Conservation (phyloP, 1,284 basidiomycete genomes). For the Cutaneotrichosporon daszewskae region DNA sequence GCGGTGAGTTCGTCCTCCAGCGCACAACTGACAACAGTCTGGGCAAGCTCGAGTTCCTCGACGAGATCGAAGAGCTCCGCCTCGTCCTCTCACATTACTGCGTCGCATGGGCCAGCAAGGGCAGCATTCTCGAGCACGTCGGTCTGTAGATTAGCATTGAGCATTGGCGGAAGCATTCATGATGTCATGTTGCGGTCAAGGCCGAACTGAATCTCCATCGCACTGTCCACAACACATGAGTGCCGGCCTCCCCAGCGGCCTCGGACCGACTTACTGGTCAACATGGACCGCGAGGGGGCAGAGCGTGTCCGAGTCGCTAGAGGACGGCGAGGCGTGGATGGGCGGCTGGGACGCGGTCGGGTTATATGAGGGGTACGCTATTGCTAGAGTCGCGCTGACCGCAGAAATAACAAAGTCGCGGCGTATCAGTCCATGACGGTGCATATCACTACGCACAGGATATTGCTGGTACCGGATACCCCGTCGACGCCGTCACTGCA, state of each 20-base stretch:
- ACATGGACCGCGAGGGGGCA: neutral
- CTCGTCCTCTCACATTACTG: constrained; percentile 82
- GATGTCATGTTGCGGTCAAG: too few species aligned
- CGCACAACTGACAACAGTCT: constrained; percentile 53
- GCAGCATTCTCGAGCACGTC: constrained; percentile 9
- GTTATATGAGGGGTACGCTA: constrained; percentile 76
- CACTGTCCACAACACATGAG: constrained; percentile 1
- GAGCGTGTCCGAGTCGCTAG: constrained; percentile 23
- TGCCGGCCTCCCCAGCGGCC: constrained; percentile 2
- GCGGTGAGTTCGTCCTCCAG: constrained; percentile 51
- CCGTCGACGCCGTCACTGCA: constrained; percentile 55
- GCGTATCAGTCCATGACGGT: constrained; percentile 64
- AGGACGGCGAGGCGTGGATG: constrained; percentile 69
- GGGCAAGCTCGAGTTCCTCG: constrained; percentile 70
- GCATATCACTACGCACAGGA: constrained; percentile 74
- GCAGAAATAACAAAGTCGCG: constrained; percentile 65
- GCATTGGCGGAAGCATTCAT: too few species aligned
- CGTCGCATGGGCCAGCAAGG: constrained; percentile 63
- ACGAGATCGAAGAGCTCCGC: constrained; percentile 87
- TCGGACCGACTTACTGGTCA: constrained; percentile 6
- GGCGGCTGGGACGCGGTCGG: constrained; percentile 71
- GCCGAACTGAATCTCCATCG: too few species aligned
- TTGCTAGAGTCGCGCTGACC: neutral
- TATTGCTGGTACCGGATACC: constrained; percentile 41
- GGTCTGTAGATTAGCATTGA: too few species aligned